Percentiles rank a stretch among this genome's conserved stretches.
These are phyloP conservation scores for Penstemon eatonii DNA, from an alignment of 257 asterid genomes.

Conservation along the genomic window DNA sequence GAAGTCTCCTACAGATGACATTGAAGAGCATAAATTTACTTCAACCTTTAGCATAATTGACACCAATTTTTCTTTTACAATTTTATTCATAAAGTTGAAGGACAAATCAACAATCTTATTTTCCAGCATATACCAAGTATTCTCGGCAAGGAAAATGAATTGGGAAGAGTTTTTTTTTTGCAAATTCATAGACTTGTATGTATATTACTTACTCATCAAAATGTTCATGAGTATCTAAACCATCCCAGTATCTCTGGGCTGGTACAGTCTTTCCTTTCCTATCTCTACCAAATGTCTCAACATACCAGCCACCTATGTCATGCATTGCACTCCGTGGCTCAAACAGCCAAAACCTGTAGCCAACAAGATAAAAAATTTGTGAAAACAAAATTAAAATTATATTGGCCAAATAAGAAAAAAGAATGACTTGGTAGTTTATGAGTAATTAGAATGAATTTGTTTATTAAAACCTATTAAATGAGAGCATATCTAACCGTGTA, in stretches of 20 bases:
- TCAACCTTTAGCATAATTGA: slow-evolving; percentile 11
- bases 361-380: slow-evolving; percentile 21
- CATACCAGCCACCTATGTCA: slow-evolving; percentile 94
- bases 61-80: neutral
- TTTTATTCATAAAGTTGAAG: neutral
- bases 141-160: slow-evolving; percentile 7
- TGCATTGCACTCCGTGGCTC: slow-evolving; percentile 97
- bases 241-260: slow-evolving; percentile 72
- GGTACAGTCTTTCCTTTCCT: slow-evolving; percentile 66
- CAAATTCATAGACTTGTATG: slow-evolving; percentile 21
- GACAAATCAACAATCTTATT: neutral
- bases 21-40: slow-evolving; percentile 22
- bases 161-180: slow-evolving; percentile 17
- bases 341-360: slow-evolving; percentile 85
- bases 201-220: slow-evolving; percentile 63
- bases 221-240: slow-evolving; percentile 45
- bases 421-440: neutral
- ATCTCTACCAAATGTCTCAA: slow-evolving; percentile 88
- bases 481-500: too few relatives aligned
- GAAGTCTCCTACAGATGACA: slow-evolving; percentile 76
- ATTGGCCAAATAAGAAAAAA: slow-evolving; percentile 20
- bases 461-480: too few relatives aligned
- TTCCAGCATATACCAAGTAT: slow-evolving; percentile 21
- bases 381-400: slow-evolving; percentile 24
- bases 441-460: too few relatives aligned